Percentiles rank a stretch among this genome's conserved stretches.
These are phyloP conservation scores for Euphrasia arctica DNA, from an alignment of 305 asterid genomes.

Conservation along the genomic window DNA sequence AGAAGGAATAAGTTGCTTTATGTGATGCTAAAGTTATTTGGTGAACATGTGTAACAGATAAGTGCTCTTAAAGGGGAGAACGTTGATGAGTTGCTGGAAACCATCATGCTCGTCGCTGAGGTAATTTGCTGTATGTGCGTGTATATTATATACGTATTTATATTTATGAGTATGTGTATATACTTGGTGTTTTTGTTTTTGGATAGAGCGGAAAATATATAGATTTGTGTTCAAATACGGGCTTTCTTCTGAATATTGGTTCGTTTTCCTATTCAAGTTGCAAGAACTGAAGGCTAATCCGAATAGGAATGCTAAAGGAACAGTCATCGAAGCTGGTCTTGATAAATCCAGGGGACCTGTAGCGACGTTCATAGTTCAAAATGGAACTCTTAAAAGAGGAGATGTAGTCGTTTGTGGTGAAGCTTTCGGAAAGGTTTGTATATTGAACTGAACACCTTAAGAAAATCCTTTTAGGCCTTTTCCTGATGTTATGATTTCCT, in stretches of 20 bases:
- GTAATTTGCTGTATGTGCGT: constrained; percentile 32
- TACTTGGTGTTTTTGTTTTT: background rate
- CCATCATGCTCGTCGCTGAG: constrained; percentile 98
- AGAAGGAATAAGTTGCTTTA: constrained; percentile 10
- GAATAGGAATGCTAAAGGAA: constrained; percentile 87
- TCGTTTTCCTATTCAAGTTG: constrained; percentile 44
- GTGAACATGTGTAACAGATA: constrained; percentile 49
- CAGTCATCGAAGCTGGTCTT: constrained; percentile 95
- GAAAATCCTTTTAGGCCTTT: constrained; percentile 20
- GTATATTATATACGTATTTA: background rate
- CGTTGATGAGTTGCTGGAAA: constrained; percentile 90
- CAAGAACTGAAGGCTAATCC: constrained; percentile 99
- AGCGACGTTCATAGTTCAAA: constrained; percentile 95
- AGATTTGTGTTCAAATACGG: background rate
- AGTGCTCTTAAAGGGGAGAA: constrained; percentile 99
- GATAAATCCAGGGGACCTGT: constrained; percentile 95
- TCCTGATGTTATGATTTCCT: constrained; percentile 25
- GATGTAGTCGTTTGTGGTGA: constrained; percentile 88
- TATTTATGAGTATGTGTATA: background rate
- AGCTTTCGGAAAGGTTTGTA: constrained; percentile 97
- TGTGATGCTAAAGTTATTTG: constrained; percentile 27
- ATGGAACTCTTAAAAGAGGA: constrained; percentile 89
- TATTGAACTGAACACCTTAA: constrained; percentile 26
- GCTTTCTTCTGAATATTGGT: constrained; percentile 27
- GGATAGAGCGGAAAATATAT: background rate